Evolutionary conservation across 2,329 filamentous ascomycete species (phyloP).

Genomic region (Exophiala viscosa): DNA sequence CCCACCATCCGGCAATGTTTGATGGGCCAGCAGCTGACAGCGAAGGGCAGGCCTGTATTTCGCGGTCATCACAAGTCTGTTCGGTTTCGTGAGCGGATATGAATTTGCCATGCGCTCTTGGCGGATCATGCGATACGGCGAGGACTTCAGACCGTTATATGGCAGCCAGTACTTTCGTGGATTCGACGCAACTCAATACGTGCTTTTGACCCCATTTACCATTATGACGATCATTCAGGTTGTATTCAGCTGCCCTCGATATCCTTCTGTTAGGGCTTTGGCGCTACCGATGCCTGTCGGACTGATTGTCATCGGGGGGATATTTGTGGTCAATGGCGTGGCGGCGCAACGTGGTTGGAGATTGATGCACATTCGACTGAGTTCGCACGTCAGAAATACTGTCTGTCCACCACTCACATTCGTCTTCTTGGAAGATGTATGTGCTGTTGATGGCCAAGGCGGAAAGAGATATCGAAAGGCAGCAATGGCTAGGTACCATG

Average conservation of each 20-base stretch:
- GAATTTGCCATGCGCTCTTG: conserved; percentile 23
- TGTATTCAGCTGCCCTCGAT: conserved; percentile 21
- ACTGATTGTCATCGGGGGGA: conserved; percentile 15
- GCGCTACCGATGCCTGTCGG: conserved; percentile 29
- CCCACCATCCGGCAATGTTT: too few species aligned
- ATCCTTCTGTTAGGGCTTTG: conserved; percentile 16
- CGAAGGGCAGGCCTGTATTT: conserved; percentile 9
- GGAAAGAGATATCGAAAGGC: conserved; percentile 50
- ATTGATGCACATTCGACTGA: conserved; percentile 51
- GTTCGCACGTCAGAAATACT: conserved; percentile 58
- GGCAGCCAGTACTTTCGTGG: conserved; percentile 16
- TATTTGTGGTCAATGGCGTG: conserved; percentile 14
- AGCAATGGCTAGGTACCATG: conserved; percentile 50
- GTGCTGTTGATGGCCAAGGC: conserved; percentile 62
- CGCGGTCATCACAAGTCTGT: conserved; percentile 19
- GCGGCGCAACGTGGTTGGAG: conserved; percentile 16
- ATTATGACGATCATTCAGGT: conserved; percentile 23
- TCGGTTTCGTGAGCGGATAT: conserved; percentile 22
- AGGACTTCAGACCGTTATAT: conserved; percentile 21
- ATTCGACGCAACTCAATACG: conserved; percentile 21
- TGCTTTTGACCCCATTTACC: conserved; percentile 17
- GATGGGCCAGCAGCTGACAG: neutral
- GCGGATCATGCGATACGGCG: conserved; percentile 16
- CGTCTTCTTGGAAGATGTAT: conserved; percentile 63
- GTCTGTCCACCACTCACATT: conserved; percentile 58